Evolutionary conservation across 75 land plant species (phyloP).

Genomic region (Chamaecyparis obtusa): DNA sequence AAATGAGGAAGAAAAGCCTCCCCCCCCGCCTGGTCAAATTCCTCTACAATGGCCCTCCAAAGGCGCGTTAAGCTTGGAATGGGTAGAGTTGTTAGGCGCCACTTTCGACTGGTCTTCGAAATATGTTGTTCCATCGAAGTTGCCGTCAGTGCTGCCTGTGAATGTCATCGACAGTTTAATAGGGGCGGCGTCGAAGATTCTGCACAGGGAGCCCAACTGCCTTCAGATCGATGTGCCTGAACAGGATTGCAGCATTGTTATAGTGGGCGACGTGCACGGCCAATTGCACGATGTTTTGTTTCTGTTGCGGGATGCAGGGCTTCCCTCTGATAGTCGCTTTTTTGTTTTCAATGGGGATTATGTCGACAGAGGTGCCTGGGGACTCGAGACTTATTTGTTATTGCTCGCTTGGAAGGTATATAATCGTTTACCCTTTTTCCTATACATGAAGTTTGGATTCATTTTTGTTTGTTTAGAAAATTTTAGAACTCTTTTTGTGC

Average conservation of each 20-base stretch:
- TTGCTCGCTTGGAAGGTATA: slow-evolving; percentile 88
- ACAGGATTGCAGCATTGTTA: slow-evolving; percentile 46
- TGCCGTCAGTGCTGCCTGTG: slow-evolving; percentile 72
- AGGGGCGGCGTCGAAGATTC: slow-evolving; percentile 63
- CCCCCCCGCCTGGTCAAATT: slow-evolving; percentile 1
- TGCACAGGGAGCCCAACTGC: slow-evolving; percentile 91
- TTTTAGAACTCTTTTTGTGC: not conserved
- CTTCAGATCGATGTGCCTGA: slow-evolving; percentile 40
- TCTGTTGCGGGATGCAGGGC: slow-evolving; percentile 63
- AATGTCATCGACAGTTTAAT: slow-evolving; percentile 50
- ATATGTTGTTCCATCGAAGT: slow-evolving; percentile 47
- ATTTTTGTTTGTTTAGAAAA: not conserved
- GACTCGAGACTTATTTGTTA: slow-evolving; percentile 83
- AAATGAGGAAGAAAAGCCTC: not conserved
- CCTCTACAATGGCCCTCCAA: slow-evolving; percentile 65
- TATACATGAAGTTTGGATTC: not conserved
- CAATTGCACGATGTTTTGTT: slow-evolving; percentile 88
- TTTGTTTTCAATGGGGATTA: slow-evolving; percentile 97
- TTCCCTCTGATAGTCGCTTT: slow-evolving; percentile 54
- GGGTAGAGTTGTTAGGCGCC: slow-evolving; percentile 48
- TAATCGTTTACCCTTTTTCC: not conserved
- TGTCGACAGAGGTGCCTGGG: slow-evolving; percentile 98
- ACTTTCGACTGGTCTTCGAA: slow-evolving; percentile 72
- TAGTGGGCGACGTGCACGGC: slow-evolving; percentile 95
- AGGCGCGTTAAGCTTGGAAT: slow-evolving; percentile 45